phyloP scores from a whole-genome alignment of 2,329 filamentous ascomycete species.

The Coniella lustricola region DNA sequence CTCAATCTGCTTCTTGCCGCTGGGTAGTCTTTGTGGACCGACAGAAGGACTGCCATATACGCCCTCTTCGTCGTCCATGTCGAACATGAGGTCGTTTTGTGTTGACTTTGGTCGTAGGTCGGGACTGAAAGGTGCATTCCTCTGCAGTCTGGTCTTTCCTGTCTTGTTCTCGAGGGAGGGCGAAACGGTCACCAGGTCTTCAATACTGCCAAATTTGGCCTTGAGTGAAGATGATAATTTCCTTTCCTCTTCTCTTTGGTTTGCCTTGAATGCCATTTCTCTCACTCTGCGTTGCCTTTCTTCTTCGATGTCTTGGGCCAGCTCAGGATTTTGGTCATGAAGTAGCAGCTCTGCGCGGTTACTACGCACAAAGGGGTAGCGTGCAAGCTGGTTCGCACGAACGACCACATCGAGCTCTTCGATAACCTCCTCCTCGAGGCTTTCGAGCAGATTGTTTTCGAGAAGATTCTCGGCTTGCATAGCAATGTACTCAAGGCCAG shows the following conservation, averaged over 20 bases:
- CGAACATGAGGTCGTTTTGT: constrained; percentile 74
- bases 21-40: constrained; percentile 20
- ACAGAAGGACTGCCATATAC: constrained; percentile 26
- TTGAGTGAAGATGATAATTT: constrained; percentile 55
- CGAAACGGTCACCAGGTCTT: constrained; percentile 45
- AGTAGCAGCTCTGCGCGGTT: constrained; percentile 62
- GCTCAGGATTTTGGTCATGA: constrained; percentile 56
- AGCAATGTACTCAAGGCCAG: constrained; percentile 83
- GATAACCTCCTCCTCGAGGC: constrained; percentile 78
- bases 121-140: constrained; percentile 58
- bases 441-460: constrained; percentile 80
- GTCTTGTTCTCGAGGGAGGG: constrained; percentile 38
- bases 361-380: constrained; percentile 69
- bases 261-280: constrained; percentile 64
- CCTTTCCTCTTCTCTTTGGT: constrained; percentile 58
- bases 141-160: constrained; percentile 37
- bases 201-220: constrained; percentile 54
- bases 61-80: constrained; percentile 76
- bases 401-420: constrained; percentile 74
- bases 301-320: constrained; percentile 60
- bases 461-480: constrained; percentile 87
- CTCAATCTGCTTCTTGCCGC: constrained; percentile 18
- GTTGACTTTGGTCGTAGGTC: constrained; percentile 62
- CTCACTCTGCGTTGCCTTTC: constrained; percentile 64
- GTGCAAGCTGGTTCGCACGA: constrained; percentile 72